Base-by-base conservation (phyloP, 192 early-diverging fungal species). In the Coemansia sp. region DNA sequence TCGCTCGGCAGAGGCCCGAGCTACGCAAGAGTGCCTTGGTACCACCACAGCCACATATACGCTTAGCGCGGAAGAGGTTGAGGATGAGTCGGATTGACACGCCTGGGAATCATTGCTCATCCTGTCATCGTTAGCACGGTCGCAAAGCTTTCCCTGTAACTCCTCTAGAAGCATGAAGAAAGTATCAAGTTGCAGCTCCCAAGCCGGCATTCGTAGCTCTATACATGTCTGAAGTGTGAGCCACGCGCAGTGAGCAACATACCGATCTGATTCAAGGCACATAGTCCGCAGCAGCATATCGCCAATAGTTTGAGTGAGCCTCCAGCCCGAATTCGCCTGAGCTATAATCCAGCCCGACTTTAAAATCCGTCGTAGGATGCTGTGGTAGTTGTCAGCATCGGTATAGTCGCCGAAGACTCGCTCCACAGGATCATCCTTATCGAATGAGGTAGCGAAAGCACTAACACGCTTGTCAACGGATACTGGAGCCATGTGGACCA, bases 251-350 rank as follows among this genome's bases (percentile, higher is more conserved):
- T 43, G 35, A 4, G 68, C 70, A 17, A 52, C 16, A 17, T 37
- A 13, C 19, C 30, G 6, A 38, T 68, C 66, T 16, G 21, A 1
- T 11, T 61, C 57, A 5, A 64, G 30, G 61, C 69, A 72, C 65
- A 65, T 35, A 1, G 61, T 43, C 16, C 57, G 61, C 23, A 77
- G 53, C 28, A 77, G 42, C 17, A 62, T 23, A 16, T 77, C 66
- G 0, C 75, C 75, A 32, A 72, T 39, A 39, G 58, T 52, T 17
- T 68, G 75, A 21, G 75, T 72, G 17, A 77, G 70, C 47, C 19
- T 58, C 75, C 75, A 77, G 14, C 75, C 75, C 19, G 40, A 17
- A 23, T 61, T 28, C 16, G 61, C 70, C 52, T 63, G 69, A 2
- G 62, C 39, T 23, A 35, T 21, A 30, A 77, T 57, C 69, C 69